Base-by-base conservation (phyloP, 163 green algal genomes). In the Prototheca cutis region DNA sequence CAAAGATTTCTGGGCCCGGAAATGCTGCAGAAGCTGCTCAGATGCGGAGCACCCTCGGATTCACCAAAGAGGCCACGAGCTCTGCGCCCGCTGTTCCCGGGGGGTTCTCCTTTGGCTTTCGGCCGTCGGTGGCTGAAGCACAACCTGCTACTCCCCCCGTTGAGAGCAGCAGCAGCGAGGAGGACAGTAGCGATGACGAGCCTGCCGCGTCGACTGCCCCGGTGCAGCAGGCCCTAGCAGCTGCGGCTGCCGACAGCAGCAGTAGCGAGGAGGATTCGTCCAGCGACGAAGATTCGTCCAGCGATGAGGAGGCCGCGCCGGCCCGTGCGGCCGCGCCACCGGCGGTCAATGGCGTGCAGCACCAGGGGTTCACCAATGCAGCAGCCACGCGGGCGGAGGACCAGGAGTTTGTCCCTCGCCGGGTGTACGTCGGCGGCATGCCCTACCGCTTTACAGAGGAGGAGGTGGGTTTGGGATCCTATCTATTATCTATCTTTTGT, bases 341-440 rank as follows among this genome's bases (percentile, higher is more conserved):
- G 25, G 48, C 42, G 27, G 64, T n/a, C n/a, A n/a, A n/a, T n/a
- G n/a, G n/a, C n/a, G n/a, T n/a, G n/a, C n/a, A n/a, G n/a, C n/a
- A n/a, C n/a, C n/a, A n/a, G n/a, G n/a, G n/a, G n/a, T n/a, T 31
- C 48, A 25, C 28, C 19, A 10, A 17, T 39, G 18, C 33, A 13
- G 40, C 42, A 39, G 30, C n/a, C 24, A 6, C 7, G 29, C 2
- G 13, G 25, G 34, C 24, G 13, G 67, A 62, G 5, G 62, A 62
- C 1, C 28, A 29, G 13, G 58, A 65, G n/a, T 66, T 53, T 40
- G 56, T 81, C n/a, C 61, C 74, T 21, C 49, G 74, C 0, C 48
- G 79, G 13, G 77, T 95, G 23, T 95, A 83, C 77, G 75, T 90
- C 13, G 86, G 83, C 29, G 87, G 87, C 57, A 87, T 95, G 81